Percentiles rank a stretch among this genome's conserved stretches.
Evolutionary conservation across 768 basidiomycete genomes (phyloP).

Genomic region (Rhizopogon vinicolor): DNA sequence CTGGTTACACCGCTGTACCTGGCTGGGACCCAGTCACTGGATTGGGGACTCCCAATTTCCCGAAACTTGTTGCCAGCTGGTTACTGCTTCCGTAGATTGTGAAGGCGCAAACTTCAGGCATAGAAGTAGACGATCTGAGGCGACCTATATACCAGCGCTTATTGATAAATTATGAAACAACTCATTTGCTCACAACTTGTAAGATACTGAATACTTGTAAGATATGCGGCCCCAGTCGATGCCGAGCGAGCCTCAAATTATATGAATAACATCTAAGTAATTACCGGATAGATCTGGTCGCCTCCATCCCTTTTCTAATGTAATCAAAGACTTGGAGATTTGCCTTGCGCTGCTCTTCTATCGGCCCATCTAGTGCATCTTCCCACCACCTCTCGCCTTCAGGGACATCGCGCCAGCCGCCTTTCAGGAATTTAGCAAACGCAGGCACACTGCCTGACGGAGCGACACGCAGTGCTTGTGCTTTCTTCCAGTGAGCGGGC

Average conservation of each 20-base stretch:
- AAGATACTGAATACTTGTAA: too few relatives aligned
- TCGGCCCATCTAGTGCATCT: constrained; percentile 43
- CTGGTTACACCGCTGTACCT: constrained; percentile 20
- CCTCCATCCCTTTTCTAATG: constrained; percentile 20
- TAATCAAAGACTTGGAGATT: constrained; percentile 20
- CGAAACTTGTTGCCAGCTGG: constrained; percentile 41
- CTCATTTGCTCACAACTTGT: too few relatives aligned
- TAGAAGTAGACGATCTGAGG: not conserved
- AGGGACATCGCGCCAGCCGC: constrained; percentile 60
- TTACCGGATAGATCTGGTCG: constrained; percentile 7
- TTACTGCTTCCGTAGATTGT: constrained; percentile 29
- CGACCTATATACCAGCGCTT: not conserved
- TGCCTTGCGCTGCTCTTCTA: constrained; percentile 33
- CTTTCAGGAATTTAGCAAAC: constrained; percentile 40
- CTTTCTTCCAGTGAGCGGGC: constrained; percentile 22
- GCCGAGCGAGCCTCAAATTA: not conserved
- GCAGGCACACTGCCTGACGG: constrained; percentile 15
- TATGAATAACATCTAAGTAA: not conserved
- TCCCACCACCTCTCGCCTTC: constrained; percentile 69
- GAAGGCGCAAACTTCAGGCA: not conserved
- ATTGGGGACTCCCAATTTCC: constrained; percentile 42
- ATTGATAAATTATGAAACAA: too few relatives aligned
- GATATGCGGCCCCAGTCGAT: constrained; percentile 9
- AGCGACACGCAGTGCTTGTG: constrained; percentile 16
- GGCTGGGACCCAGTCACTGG: constrained; percentile 33